These are phyloP conservation scores for Smallanthus sonchifolius DNA, from an alignment of 129 eudicot species.

Conservation along the genomic window DNA sequence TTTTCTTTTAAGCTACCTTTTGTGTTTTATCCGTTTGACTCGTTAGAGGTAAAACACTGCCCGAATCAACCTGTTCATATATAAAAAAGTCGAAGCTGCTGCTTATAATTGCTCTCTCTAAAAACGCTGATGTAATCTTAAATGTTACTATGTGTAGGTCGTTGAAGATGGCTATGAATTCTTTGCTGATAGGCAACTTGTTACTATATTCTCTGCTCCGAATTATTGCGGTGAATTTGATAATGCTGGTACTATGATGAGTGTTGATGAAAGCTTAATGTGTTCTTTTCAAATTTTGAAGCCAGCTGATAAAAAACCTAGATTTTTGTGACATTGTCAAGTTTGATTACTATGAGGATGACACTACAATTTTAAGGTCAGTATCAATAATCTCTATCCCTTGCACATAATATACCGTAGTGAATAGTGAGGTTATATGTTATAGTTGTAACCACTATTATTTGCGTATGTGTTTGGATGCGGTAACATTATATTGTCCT, in stretches of 20 bases:
- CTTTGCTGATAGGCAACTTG: conserved; percentile 81
- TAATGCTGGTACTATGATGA: conserved; percentile 91
- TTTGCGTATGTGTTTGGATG: background rate
- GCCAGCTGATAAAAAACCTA: conserved; percentile 65
- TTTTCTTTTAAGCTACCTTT: background rate
- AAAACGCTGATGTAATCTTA: background rate
- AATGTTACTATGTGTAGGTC: conserved; percentile 38
- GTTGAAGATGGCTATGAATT: conserved; percentile 87
- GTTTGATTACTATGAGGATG: conserved; percentile 14
- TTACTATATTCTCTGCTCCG: conserved; percentile 75
- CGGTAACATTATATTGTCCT: background rate
- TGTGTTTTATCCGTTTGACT: background rate
- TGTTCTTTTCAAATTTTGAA: conserved; percentile 79
- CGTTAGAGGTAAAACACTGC: background rate
- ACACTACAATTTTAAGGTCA: conserved; percentile 38
- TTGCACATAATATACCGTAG: conserved; percentile 1
- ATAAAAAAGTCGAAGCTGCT: background rate
- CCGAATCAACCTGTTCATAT: background rate
- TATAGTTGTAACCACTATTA: background rate
- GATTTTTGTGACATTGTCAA: conserved; percentile 39
- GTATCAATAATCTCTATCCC: conserved; percentile 16
- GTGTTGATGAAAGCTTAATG: conserved; percentile 81
- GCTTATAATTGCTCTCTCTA: background rate
- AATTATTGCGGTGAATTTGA: conserved; percentile 84
- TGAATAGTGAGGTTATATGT: background rate